These are phyloP conservation scores for Cytospora mali DNA, from an alignment of 2,329 filamentous ascomycete genomes.

Conservation along the genomic window DNA sequence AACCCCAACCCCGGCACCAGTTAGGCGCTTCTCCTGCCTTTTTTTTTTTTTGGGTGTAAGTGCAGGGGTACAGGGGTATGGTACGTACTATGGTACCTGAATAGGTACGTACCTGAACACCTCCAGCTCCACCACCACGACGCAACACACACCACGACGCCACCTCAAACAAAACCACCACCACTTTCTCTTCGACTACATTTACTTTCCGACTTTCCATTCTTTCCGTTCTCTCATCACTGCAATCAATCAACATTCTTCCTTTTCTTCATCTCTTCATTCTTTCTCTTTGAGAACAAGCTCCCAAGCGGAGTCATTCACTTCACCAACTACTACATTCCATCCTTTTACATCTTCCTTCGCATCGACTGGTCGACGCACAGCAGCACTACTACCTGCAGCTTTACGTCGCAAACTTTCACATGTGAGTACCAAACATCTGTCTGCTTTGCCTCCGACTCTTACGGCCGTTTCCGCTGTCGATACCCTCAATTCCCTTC, in stretches of 20 bases:
- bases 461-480: background rate
- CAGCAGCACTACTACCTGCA: slow-evolving; percentile 14
- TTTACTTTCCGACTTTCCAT: slow-evolving; percentile 3
- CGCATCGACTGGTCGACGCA: slow-evolving; percentile 6
- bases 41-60: background rate
- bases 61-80: background rate
- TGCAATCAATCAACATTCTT: background rate
- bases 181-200: slow-evolving; percentile 2
- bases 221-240: background rate
- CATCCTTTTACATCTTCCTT: slow-evolving; percentile 3
- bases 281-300: slow-evolving; percentile 11
- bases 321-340: background rate
- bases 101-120: background rate
- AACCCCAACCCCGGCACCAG: background rate
- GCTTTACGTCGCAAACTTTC: slow-evolving; percentile 1
- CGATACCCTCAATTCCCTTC: background rate
- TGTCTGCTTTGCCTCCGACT: background rate
- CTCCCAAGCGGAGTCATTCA: slow-evolving; percentile 21
- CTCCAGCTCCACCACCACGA: background rate
- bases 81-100: background rate
- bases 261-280: slow-evolving; percentile 19
- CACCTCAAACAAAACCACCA: background rate
- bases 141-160: background rate
- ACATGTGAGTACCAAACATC: slow-evolving; percentile 7
- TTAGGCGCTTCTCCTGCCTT: background rate